Percentiles rank a stretch among this genome's conserved stretches.
phyloP scores from a whole-genome alignment of 306 rosid species.

The Rosa lucieae region DNA sequence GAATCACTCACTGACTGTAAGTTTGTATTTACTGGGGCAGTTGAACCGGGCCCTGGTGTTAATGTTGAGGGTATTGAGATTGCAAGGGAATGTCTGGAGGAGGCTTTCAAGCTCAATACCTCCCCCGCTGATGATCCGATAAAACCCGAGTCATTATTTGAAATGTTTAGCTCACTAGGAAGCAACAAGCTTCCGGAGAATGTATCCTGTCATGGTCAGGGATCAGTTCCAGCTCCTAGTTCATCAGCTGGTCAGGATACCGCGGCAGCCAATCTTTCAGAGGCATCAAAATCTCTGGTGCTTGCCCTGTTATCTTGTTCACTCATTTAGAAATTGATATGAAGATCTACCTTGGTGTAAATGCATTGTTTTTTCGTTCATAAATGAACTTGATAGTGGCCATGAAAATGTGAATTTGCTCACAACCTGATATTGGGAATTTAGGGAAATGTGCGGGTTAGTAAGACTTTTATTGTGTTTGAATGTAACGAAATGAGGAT shows the following conservation, averaged over 20 bases:
- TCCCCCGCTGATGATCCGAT: conserved; percentile 36
- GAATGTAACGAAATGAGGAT: not conserved
- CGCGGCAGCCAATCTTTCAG: conserved; percentile 27
- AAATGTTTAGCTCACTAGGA: conserved; percentile 60
- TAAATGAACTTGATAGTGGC: not conserved
- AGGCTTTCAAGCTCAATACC: conserved; percentile 60
- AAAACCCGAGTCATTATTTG: conserved; percentile 51
- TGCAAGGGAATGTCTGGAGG: conserved; percentile 73
- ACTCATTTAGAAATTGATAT: too few relatives aligned
- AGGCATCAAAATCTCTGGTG: conserved; percentile 40
- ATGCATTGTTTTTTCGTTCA: not conserved
- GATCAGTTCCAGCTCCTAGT: conserved; percentile 39
- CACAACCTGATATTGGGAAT: not conserved
- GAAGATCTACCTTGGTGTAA: not conserved
- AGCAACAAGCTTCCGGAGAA: conserved; percentile 37
- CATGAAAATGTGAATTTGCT: conserved; percentile 1
- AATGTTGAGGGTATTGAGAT: conserved; percentile 85
- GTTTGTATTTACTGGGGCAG: conserved; percentile 42
- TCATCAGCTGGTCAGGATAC: conserved; percentile 39
- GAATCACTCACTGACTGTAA: not conserved
- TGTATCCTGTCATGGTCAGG: conserved; percentile 28
- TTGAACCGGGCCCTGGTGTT: conserved; percentile 62
- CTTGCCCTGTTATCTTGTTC: conserved; percentile 1
- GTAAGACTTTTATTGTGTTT: not conserved
- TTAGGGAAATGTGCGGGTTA: not conserved